Base-by-base conservation (phyloP, 805 yeast species). In the Candida saitoana region DNA sequence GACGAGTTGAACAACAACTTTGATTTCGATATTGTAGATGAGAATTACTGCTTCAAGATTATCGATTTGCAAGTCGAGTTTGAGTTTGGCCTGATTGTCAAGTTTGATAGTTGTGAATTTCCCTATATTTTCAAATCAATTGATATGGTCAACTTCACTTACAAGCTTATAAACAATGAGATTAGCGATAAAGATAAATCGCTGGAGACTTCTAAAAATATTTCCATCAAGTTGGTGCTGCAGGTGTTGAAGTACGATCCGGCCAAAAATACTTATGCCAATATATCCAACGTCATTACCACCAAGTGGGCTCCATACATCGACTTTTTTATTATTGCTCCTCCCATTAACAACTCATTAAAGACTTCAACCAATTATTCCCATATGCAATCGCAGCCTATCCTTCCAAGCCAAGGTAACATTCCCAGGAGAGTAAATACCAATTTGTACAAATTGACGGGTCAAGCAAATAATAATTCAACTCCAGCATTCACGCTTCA, bases 301-400 rank as follows among this genome's bases (percentile, higher is more conserved):
- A 68, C 73, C 3, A 51, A 54, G 34, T 68, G 74, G 75, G 45
- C 64, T 7, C 75, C 76, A 3, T 50, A 52, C 34, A 50, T 69
- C 30, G 75, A 65, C 41, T 59, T 69, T 47, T 56, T 58, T 42
- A 52, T 63, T 19, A 54, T 52, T 45, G 71, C 70, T 3, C 69
- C 65, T 4, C 72, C 74, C 8, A 60, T 63, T 24, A 68, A 60
- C 43, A 67, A 62, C 45, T 57, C 65, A 1, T 48, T 66, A 27
- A 69, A 69, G 40, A 49, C 66, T 2, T 34, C 58, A 3, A 42
- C 45, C 5, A 46, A 46, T 34, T 46, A 49, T 34, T 49, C 59
- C 4, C 62, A 54, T 22, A 32, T 48, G 11, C 59, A 52, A 35
- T 43, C 57, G 6, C 68, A 52, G 40, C 49, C 52, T 17, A 45